A percentile compares a stretch with the other conserved stretches of the same genome.
Evolutionary conservation across 352 stramenopile genomes (phyloP).

Genomic region (Phytophthora sp.): DNA sequence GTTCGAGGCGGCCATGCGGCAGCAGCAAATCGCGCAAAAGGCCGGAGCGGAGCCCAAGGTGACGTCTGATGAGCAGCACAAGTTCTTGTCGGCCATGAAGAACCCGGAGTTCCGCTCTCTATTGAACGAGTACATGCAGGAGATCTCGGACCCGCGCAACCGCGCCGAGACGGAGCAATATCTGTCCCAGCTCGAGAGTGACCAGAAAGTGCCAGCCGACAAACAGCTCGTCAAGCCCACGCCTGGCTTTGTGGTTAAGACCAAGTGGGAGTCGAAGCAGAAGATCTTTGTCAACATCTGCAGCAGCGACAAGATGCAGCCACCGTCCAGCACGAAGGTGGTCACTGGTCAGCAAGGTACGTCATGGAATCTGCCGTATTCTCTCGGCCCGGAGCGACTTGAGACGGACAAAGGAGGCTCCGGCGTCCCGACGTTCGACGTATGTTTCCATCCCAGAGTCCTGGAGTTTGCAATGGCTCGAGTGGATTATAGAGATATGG

Average conservation of each 20-base stretch:
- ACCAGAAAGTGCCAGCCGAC: conserved; percentile 88
- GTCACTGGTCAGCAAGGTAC: conserved; percentile 36
- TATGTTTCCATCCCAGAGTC: conserved; percentile 92
- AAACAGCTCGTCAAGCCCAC: conserved; percentile 88
- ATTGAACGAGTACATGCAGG: conserved; percentile 94
- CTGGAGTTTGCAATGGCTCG: conserved; percentile 66
- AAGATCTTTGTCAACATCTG: conserved; percentile 97
- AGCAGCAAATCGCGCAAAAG: conserved; percentile 21
- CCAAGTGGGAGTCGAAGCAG: conserved; percentile 47
- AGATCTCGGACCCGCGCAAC: conserved; percentile 92
- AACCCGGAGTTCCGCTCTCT: conserved; percentile 92
- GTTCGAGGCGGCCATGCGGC: conserved; percentile 60
- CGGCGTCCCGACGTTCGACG: conserved; percentile 86
- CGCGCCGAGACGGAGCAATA: conserved; percentile 92
- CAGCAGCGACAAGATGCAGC: conserved; percentile 81
- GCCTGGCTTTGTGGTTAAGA: conserved; percentile 93
- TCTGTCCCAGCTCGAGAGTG: conserved; percentile 86
- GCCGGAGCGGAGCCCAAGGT: conserved; percentile 9
- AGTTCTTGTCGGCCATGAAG: conserved; percentile 91
- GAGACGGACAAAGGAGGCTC: conserved; percentile 88
- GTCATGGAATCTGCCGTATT: conserved; percentile 93
- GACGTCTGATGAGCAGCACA: conserved; percentile 63
- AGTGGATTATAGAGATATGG: conserved; percentile 82
- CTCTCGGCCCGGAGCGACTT: conserved; percentile 87
- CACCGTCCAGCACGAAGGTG: conserved; percentile 67